Evolutionary conservation across 148 eudicot genomes (phyloP).

Genomic region (Agrostemma githago): DNA sequence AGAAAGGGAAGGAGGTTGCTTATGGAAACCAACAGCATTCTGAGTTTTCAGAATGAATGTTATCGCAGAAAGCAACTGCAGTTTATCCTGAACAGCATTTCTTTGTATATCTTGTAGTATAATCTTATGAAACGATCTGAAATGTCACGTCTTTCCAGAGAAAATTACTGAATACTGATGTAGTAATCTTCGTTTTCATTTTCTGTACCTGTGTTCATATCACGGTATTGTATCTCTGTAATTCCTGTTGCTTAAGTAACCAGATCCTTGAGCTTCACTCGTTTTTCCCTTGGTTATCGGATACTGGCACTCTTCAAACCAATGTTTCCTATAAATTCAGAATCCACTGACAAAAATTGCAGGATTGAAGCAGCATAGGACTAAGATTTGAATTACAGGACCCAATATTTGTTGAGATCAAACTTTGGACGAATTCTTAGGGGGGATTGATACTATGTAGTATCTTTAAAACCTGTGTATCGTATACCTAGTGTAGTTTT

Average conservation of each 20-base stretch:
- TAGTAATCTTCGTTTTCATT: conserved; percentile 8
- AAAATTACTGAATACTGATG: background rate
- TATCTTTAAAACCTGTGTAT: background rate
- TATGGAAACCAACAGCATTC: conserved; percentile 18
- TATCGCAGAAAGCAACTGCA: background rate
- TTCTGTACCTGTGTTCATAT: conserved; percentile 2
- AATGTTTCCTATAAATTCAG: background rate
- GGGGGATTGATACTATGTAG: no score
- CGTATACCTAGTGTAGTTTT: background rate
- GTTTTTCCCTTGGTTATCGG: background rate
- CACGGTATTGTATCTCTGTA: conserved; percentile 6
- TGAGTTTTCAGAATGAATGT: conserved; percentile 26
- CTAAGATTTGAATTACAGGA: no score
- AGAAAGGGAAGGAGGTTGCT: conserved; percentile 29
- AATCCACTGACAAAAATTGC: background rate
- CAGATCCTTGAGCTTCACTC: background rate
- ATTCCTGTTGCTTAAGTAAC: no score
- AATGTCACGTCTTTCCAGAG: background rate
- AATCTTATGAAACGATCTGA: background rate
- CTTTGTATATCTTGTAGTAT: conserved; percentile 3
- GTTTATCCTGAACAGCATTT: background rate
- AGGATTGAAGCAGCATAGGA: background rate
- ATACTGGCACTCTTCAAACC: background rate
- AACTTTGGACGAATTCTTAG: no score
- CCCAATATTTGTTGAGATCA: no score